Evolutionary conservation across 768 basidiomycete species (phyloP).

Genomic region (Auricularia heimuer): DNA sequence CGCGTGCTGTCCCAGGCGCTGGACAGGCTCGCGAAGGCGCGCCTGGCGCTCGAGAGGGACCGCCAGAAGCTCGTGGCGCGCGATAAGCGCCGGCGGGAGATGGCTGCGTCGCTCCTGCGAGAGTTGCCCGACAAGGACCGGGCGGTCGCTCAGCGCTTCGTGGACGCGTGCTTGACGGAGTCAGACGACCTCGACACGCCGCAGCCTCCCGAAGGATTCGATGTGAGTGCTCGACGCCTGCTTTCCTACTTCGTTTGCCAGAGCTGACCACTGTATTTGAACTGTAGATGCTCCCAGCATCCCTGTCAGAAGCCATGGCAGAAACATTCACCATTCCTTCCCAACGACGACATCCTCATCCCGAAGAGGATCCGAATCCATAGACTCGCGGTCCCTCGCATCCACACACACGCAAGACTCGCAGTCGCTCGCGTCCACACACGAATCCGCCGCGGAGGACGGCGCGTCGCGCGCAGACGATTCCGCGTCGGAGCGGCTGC

Average conservation of each 20-base stretch:
- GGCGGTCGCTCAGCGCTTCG: conserved; percentile 56
- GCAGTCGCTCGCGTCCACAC: neutral
- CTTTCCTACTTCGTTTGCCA: neutral
- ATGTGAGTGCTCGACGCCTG: conserved; percentile 31
- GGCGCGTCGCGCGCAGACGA: neutral
- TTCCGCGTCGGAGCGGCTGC: neutral
- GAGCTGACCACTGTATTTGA: conserved; percentile 3
- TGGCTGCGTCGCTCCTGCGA: conserved; percentile 45
- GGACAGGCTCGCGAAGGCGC: conserved; percentile 42
- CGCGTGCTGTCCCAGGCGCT: conserved; percentile 63
- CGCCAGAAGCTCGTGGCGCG: conserved; percentile 47
- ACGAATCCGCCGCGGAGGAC: neutral
- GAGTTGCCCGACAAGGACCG: conserved; percentile 51
- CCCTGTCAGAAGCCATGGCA: conserved; percentile 44
- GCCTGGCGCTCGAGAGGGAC: conserved; percentile 56
- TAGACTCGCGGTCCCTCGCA: neutral
- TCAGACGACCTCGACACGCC: conserved; percentile 38
- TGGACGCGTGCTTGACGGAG: conserved; percentile 53
- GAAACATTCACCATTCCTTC: conserved; percentile 25
- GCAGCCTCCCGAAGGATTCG: conserved; percentile 38
- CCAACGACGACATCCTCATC: neutral
- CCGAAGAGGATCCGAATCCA: neutral
- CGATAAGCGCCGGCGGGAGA: conserved; percentile 39
- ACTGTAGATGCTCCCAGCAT: conserved; percentile 40
- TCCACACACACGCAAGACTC: neutral